Evolutionary conservation across 257 asterid species (phyloP), one percentile per base, ranked within the genome.

Genomic region (Nicotiana obtusifolia): DNA sequence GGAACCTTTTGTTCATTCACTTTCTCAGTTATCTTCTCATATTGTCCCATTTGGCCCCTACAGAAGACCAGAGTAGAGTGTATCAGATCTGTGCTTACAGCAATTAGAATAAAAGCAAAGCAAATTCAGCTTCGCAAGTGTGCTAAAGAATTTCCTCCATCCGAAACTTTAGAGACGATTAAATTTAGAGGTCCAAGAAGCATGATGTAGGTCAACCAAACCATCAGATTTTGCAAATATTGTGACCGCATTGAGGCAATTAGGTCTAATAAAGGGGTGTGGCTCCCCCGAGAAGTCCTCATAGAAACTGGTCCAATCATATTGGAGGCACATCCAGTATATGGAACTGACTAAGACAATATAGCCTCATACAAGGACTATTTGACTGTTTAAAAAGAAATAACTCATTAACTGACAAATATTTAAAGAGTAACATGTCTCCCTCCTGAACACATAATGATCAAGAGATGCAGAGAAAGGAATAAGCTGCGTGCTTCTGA

Each of bases 11-110:
- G 87, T 84, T 90, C 93, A 56, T 86, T 89, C 28, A 84, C 85
- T 49, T 87, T 83, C 64, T 86, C 91, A 81, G 89, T 87, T 82
- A 90, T 87, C 86, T 86, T 82, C 62, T 57, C 87, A 31, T 61
- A 62, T 76, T 89, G 90, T 44, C 98, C 97, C 98, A 96, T 92
- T 91, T 90, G 88, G 61, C 99, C 99, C 88, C 99, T 96, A 90
- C n/a, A 84, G 54, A 66, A 47, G 69, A 81, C 22, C 71, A 85
- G 28, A 13, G 85, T 35, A 65, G 14, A 60, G 16, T 20, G 7
- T 24, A 75, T 24, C 16, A 49, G 41, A 75, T 15, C 62, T 7
- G 62, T 65, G 62, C 24, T 24, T 15, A 49, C 44, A 75, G 62
- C 22, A 24, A 49, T 49, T 49, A 75, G 35, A 73, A 73, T 24